Evolutionary conservation across 139 green algal genomes (phyloP).

Genomic region (Chlorella sp.): DNA sequence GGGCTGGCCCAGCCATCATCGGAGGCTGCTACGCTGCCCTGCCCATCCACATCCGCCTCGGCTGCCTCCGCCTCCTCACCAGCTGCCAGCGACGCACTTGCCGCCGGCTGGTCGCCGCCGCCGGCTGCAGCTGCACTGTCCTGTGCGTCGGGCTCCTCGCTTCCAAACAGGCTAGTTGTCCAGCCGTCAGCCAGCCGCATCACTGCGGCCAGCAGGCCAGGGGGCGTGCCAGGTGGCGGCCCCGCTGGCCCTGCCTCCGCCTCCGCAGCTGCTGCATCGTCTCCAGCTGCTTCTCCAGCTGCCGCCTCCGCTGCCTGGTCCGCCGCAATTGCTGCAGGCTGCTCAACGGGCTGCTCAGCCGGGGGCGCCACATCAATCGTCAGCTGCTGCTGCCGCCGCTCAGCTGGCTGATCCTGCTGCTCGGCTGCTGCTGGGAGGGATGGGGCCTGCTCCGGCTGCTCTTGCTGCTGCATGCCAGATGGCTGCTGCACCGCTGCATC

Average conservation of each 20-base stretch:
- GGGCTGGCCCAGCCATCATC: constrained; percentile 25
- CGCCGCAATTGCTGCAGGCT: neutral
- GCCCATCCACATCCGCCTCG: neutral
- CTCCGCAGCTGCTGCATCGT: too few species aligned
- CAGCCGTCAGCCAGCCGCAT: constrained; percentile 27
- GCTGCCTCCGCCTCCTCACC: neutral
- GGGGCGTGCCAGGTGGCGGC: constrained; percentile 7
- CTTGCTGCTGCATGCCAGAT: neutral
- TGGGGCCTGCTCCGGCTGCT: neutral
- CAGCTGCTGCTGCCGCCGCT: too few species aligned
- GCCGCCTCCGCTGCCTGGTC: neutral
- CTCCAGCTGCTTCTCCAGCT: neutral
- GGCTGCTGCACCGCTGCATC: neutral
- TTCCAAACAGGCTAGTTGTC: constrained; percentile 2
- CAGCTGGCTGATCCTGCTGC: too few species aligned
- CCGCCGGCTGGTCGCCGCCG: neutral
- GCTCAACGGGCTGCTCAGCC: neutral
- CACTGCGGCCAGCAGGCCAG: constrained; percentile 31
- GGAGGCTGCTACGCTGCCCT: neutral
- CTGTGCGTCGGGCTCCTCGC: neutral
- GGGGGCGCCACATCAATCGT: too few species aligned
- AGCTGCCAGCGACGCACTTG: neutral
- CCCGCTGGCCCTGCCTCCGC: neutral
- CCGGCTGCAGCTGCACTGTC: neutral
- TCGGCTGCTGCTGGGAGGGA: neutral